These are phyloP conservation scores for Teratosphaeria zuluensis DNA, from an alignment of 2,329 filamentous ascomycete species.

Conservation along the genomic window DNA sequence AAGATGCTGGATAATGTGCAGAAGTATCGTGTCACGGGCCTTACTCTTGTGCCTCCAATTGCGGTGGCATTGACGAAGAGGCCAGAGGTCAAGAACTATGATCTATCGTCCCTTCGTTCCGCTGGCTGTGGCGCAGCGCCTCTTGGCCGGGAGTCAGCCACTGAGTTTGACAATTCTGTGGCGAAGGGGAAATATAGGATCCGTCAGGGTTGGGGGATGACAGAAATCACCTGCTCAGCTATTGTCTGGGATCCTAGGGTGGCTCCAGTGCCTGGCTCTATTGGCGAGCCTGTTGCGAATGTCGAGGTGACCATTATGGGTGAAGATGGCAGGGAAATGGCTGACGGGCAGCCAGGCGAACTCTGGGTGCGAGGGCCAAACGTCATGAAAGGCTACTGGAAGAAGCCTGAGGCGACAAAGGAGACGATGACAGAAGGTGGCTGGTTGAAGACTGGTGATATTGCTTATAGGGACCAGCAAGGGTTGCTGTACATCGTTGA, in stretches of 20 bases:
- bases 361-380: conserved; percentile 64
- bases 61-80: conserved; percentile 64
- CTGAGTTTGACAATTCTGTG: conserved; percentile 51
- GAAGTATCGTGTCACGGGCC: conserved; percentile 56
- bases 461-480: conserved; percentile 51
- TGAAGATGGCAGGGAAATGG: conserved; percentile 45
- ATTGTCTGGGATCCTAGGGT: conserved; percentile 52
- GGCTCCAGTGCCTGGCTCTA: conserved; percentile 37
- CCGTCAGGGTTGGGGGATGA: conserved; percentile 76
- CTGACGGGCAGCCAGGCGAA: conserved; percentile 51
- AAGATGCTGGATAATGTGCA: conserved; percentile 61
- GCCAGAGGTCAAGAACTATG: conserved; percentile 53
- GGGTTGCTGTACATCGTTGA: conserved; percentile 60
- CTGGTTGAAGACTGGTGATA: conserved; percentile 64
- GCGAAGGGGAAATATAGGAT: conserved; percentile 39
- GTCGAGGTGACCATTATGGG: conserved; percentile 58
- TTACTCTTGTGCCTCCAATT: conserved; percentile 65
- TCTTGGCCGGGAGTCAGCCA: conserved; percentile 31
- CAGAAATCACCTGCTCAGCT: conserved; percentile 63
- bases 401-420: conserved; percentile 55
- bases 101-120: conserved; percentile 55
- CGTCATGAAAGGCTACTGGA: conserved; percentile 69
- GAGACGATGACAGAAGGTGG: conserved; percentile 47
- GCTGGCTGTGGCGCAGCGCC: conserved; percentile 63
- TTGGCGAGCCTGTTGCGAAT: conserved; percentile 63